Evolutionary conservation across 148 eudicot species (phyloP).

Genomic region (Polygonum aviculare): DNA sequence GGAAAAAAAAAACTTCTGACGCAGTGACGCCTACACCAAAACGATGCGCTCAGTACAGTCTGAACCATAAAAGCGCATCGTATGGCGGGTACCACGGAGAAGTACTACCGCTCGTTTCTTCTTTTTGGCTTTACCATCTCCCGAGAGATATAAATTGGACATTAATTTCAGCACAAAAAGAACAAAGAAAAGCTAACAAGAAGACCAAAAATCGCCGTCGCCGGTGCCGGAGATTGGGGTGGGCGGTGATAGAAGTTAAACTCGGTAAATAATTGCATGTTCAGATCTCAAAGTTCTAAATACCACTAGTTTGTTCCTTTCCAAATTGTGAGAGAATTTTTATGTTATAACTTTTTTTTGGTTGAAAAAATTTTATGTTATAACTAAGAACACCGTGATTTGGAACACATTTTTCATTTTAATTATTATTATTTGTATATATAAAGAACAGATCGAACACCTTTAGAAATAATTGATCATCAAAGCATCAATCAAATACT

Average conservation of each 20-base stretch:
- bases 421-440: too few species aligned
- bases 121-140: constrained; percentile 4
- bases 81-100: constrained; percentile 11
- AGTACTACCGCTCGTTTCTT: not conserved
- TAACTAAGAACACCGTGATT: not conserved
- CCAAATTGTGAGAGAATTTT: too few species aligned
- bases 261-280: not conserved
- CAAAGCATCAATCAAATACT: too few species aligned
- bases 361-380: too few species aligned
- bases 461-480: not conserved
- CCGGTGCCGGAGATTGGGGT: constrained; percentile 6
- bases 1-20: not conserved
- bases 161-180: not conserved
- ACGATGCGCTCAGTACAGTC: constrained; percentile 6
- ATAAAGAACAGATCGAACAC: not conserved
- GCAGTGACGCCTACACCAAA: not conserved
- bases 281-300: not conserved
- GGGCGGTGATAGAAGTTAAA: constrained; percentile 2
- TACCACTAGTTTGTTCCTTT: not conserved
- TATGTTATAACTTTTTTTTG: not conserved
- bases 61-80: not conserved
- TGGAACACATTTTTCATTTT: too few species aligned
- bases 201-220: not conserved
- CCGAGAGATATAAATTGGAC: not conserved
- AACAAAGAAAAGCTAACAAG: not conserved